Evolutionary conservation across 441 rosid genomes (phyloP).

Genomic region (Breynia disticha): DNA sequence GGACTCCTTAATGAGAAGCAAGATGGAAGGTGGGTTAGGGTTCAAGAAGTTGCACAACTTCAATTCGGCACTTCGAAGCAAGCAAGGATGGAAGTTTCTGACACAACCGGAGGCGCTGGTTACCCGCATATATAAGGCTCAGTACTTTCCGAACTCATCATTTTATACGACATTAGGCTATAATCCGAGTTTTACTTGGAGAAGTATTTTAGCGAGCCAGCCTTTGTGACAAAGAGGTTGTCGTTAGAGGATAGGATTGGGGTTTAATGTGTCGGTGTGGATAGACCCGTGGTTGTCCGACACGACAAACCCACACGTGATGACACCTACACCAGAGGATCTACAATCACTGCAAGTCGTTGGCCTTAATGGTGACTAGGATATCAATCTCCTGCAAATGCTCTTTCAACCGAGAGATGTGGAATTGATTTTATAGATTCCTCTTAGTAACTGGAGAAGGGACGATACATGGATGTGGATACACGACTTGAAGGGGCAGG

Average conservation of each 20-base stretch:
- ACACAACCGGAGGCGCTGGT: not conserved
- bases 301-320: no score
- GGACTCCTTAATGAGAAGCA: not conserved
- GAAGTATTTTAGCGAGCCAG: no score
- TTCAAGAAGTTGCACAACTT: not conserved
- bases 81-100: not conserved
- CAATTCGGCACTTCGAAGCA: not conserved
- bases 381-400: no score
- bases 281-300: no score
- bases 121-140: not conserved
- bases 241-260: no score
- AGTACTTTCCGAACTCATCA: not conserved
- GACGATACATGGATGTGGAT: not conserved
- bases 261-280: no score
- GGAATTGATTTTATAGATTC: not conserved
- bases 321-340: no score
- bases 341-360: no score
- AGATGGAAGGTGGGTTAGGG: not conserved
- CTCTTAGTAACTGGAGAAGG: not conserved
- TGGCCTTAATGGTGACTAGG: no score
- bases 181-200: no score
- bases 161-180: no score
- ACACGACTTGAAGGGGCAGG: not conserved
- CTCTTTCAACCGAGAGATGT: not conserved
- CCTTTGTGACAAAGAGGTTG: no score